Percentiles rank a stretch among this genome's conserved stretches.
These are phyloP conservation scores for Phytophthora sojae DNA, from an alignment of 352 stramenopile genomes.

Conservation along the genomic window DNA sequence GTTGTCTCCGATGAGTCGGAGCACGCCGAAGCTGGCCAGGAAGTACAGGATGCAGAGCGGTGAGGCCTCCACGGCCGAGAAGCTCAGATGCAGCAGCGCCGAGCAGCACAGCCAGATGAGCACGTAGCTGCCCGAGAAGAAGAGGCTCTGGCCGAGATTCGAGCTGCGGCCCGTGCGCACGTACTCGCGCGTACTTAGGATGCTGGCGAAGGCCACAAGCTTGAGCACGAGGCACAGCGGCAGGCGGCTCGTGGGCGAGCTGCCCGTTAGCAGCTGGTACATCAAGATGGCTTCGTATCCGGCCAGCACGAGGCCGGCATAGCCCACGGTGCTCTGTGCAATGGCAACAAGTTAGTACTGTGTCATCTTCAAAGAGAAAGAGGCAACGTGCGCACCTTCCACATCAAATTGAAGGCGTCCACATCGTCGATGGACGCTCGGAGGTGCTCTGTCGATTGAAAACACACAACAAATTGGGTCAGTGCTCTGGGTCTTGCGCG, in stretches of 20 bases:
- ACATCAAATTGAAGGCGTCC: slow-evolving; percentile 55
- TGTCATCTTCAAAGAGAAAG: not conserved
- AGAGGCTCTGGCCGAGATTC: slow-evolving; percentile 36
- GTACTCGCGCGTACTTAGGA: slow-evolving; percentile 51
- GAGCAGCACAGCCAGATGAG: slow-evolving; percentile 45
- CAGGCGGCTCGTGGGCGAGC: slow-evolving; percentile 14
- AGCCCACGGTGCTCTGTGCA: slow-evolving; percentile 44
- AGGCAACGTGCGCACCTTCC: slow-evolving; percentile 37
- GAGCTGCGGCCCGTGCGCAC: slow-evolving; percentile 31
- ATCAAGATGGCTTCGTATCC: slow-evolving; percentile 53
- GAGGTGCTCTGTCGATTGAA: slow-evolving; percentile 47
- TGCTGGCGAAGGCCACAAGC: slow-evolving; percentile 43
- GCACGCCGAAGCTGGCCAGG: slow-evolving; percentile 26
- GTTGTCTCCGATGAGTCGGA: slow-evolving; percentile 58
- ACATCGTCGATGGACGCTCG: slow-evolving; percentile 52
- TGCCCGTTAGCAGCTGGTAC: slow-evolving; percentile 38
- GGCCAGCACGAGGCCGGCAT: slow-evolving; percentile 48
- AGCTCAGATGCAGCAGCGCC: slow-evolving; percentile 33
- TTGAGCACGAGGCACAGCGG: slow-evolving; percentile 50
- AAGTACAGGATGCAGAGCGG: slow-evolving; percentile 56
- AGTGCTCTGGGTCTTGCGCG: too few relatives aligned
- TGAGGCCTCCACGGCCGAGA: slow-evolving; percentile 52
- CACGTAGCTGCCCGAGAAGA: slow-evolving; percentile 48
- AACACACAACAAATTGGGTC: too few relatives aligned
- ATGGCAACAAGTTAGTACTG: not conserved